Evolutionary conservation across 2,329 filamentous ascomycete species (phyloP).

Genomic region (Leptosphaerulina australis): DNA sequence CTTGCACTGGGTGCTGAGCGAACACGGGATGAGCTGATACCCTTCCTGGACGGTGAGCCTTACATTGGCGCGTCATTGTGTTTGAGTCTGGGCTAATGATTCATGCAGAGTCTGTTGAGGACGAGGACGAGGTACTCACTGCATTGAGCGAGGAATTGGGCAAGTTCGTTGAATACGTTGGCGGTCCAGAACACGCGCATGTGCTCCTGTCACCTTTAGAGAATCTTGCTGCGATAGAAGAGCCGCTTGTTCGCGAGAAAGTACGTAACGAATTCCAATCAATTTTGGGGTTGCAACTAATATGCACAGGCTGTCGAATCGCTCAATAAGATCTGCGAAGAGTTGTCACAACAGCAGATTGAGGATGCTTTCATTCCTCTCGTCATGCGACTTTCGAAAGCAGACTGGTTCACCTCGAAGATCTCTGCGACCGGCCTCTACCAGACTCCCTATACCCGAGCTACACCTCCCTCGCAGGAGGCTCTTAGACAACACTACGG

Average conservation of each 20-base stretch:
- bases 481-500: conserved; percentile 90
- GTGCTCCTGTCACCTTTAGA: conserved; percentile 96
- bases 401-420: conserved; percentile 99
- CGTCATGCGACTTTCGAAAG: conserved; percentile 93
- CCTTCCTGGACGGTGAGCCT: conserved; percentile 94
- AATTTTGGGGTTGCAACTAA: conserved; percentile 33
- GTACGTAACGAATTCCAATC: conserved; percentile 53
- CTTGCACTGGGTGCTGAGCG: conserved; percentile 93
- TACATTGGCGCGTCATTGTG: background rate
- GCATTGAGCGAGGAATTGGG: conserved; percentile 96
- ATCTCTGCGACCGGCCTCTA: conserved; percentile 97
- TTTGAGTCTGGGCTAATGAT: conserved; percentile 41
- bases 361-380: conserved; percentile 98
- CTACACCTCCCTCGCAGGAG: conserved; percentile 85
- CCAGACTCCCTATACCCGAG: conserved; percentile 90
- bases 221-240: conserved; percentile 97
- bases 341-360: conserved; percentile 88
- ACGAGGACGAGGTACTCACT: conserved; percentile 97
- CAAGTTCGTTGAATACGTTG: conserved; percentile 96
- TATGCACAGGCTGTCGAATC: conserved; percentile 86
- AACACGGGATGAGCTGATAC: conserved; percentile 97
- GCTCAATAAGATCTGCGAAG: conserved; percentile 96
- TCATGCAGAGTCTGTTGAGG: conserved; percentile 88
- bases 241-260: conserved; percentile 97
- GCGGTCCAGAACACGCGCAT: conserved; percentile 90